Evolutionary conservation across 257 asterid genomes (phyloP).

Genomic region (Apocynum venetum): DNA sequence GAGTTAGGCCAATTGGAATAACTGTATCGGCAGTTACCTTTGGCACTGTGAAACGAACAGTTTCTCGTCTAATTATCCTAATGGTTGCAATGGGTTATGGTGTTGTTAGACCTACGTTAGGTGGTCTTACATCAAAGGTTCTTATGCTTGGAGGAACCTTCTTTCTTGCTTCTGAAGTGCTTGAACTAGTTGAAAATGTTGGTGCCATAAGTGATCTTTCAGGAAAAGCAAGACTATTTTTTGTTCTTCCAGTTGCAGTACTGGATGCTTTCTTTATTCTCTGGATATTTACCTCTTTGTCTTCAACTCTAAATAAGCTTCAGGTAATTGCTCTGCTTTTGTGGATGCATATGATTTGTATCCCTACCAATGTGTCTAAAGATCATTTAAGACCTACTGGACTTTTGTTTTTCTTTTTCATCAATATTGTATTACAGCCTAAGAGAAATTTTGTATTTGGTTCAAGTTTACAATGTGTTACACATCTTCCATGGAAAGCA

Average conservation of each 20-base stretch:
- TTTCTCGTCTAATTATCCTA: slow-evolving; percentile 71
- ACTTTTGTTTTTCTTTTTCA: background rate
- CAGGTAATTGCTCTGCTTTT: slow-evolving; percentile 56
- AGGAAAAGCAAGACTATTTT: slow-evolving; percentile 83
- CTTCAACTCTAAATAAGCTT: slow-evolving; percentile 84
- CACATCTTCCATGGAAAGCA: background rate
- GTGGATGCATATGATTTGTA: background rate
- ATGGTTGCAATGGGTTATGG: slow-evolving; percentile 97
- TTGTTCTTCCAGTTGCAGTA: slow-evolving; percentile 85
- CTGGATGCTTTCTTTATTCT: slow-evolving; percentile 96
- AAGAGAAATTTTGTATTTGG: background rate
- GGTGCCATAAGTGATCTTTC: slow-evolving; percentile 89
- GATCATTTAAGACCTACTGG: background rate
- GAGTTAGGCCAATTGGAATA: slow-evolving; percentile 79
- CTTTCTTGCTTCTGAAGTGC: slow-evolving; percentile 81
- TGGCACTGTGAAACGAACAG: slow-evolving; percentile 82
- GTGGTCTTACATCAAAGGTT: slow-evolving; percentile 94
- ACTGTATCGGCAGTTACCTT: slow-evolving; percentile 95
- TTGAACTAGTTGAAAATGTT: slow-evolving; percentile 82
- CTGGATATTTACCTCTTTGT: slow-evolving; percentile 89
- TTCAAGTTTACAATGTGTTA: background rate
- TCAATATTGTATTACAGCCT: background rate
- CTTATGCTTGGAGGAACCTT: slow-evolving; percentile 86
- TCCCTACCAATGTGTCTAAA: background rate
- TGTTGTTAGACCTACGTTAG: slow-evolving; percentile 91